These are phyloP conservation scores for Tuber borchii DNA, from an alignment of 495 filamentous ascomycete genomes.

Conservation along the genomic window DNA sequence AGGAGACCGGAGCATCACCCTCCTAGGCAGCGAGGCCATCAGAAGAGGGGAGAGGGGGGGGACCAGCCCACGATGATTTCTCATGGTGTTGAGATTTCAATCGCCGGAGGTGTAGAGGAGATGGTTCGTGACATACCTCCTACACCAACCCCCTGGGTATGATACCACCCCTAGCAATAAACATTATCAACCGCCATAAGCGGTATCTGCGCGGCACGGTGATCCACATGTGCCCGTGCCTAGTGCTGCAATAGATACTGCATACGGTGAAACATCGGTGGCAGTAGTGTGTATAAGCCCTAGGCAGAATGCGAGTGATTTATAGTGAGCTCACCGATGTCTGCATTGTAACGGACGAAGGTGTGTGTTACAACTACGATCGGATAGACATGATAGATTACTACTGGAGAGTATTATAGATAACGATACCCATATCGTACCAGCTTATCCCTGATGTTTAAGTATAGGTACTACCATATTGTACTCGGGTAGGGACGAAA, in stretches of 20 bases:
- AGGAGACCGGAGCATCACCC: too few relatives aligned
- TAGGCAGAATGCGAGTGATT: background rate
- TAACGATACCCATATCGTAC: too few relatives aligned
- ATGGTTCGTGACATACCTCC: too few relatives aligned
- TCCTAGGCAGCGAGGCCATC: too few relatives aligned
- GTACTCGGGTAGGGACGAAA: too few relatives aligned
- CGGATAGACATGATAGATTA: too few relatives aligned
- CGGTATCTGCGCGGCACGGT: background rate
- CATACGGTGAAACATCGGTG: background rate
- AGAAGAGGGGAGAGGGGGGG: too few relatives aligned
- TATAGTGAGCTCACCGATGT: background rate
- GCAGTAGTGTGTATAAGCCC: background rate
- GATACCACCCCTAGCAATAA: background rate
- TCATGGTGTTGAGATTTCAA: too few relatives aligned
- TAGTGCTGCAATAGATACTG: background rate
- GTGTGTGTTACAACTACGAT: background rate
- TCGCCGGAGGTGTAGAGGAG: too few relatives aligned
- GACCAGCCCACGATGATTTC: too few relatives aligned
- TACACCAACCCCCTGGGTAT: too few relatives aligned
- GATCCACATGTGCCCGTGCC: background rate
- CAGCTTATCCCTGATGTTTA: background rate
- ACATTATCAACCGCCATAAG: background rate
- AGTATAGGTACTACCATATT: background rate
- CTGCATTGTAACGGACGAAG: background rate
- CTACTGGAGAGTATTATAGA: too few relatives aligned